Evolutionary conservation across 2,329 filamentous ascomycete species (phyloP).

Genomic region (Aureobasidium sp.): DNA sequence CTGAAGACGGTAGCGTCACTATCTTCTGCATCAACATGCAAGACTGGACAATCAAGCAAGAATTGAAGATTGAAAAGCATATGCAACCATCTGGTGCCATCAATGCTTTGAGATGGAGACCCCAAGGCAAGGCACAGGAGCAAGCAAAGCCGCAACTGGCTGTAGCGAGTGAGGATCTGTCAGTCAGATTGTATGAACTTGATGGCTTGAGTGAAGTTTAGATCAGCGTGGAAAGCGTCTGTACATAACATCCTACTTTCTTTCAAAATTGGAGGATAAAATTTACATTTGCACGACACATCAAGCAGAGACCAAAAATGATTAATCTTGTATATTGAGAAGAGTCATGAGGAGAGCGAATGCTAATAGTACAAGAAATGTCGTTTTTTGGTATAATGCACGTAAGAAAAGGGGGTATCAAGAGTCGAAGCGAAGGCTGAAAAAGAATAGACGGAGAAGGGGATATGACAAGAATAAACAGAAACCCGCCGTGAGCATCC

Average conservation of each 20-base stretch:
- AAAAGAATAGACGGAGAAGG: neutral
- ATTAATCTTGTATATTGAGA: too few relatives aligned
- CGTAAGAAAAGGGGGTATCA: neutral
- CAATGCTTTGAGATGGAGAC: constrained; percentile 28
- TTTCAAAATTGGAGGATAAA: too few relatives aligned
- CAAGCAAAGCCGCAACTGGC: constrained; percentile 25
- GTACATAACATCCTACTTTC: too few relatives aligned
- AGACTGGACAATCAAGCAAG: constrained; percentile 13
- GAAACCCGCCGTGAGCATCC: neutral
- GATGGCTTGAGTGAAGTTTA: neutral
- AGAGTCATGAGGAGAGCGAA: neutral
- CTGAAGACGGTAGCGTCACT: constrained; percentile 25
- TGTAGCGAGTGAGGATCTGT: constrained; percentile 34
- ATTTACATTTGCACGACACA: too few relatives aligned
- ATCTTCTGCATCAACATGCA: constrained; percentile 17
- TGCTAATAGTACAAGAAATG: neutral
- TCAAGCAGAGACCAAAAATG: neutral
- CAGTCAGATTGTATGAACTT: constrained; percentile 26
- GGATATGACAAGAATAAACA: neutral
- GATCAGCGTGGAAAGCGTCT: neutral
- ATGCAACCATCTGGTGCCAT: constrained; percentile 23
- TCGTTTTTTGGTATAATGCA: neutral
- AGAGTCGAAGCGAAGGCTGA: neutral
- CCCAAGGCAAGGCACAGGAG: constrained; percentile 9
- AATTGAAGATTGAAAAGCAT: constrained; percentile 13